phyloP scores from a whole-genome alignment of 441 rosid species.

The Populus hybrid region DNA sequence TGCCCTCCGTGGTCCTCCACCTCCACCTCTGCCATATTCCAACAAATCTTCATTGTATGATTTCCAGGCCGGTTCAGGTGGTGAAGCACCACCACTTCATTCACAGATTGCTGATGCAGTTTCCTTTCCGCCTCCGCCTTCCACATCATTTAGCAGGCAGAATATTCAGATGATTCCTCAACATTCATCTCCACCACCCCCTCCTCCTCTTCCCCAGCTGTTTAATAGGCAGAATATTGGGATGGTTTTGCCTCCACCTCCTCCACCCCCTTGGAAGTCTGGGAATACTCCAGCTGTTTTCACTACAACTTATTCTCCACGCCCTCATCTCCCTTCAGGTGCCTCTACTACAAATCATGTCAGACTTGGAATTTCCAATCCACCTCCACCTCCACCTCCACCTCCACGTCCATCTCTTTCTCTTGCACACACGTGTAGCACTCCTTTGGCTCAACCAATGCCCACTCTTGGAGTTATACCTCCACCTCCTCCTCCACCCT shows the following conservation, averaged over 20 bases:
- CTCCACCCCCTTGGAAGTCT: slow-evolving; percentile 43
- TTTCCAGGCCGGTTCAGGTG: slow-evolving; percentile 3
- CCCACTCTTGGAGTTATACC: slow-evolving; percentile 16
- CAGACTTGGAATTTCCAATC: slow-evolving; percentile 4
- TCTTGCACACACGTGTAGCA: not conserved
- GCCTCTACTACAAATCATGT: slow-evolving; percentile 17
- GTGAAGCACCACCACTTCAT: not conserved
- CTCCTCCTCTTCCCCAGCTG: slow-evolving; percentile 19
- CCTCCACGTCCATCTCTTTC: slow-evolving; percentile 24
- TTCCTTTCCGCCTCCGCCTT: slow-evolving; percentile 11
- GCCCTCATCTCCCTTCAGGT: not conserved
- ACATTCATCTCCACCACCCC: not conserved
- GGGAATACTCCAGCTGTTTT: slow-evolving; percentile 26
- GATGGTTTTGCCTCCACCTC: slow-evolving; percentile 29
- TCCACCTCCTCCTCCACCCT: slow-evolving; percentile 28
- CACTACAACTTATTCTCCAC: slow-evolving; percentile 18
- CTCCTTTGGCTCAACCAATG: slow-evolving; percentile 1
- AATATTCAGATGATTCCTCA: slow-evolving; percentile 15
- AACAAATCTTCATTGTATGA: slow-evolving; percentile 1
- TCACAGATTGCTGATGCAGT: no score
- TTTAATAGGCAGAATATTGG: slow-evolving; percentile 27
- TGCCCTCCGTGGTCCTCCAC: slow-evolving; percentile 18
- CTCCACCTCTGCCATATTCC: slow-evolving; percentile 19
- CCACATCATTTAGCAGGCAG: slow-evolving; percentile 13
- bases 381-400: no score